These are phyloP conservation scores for Chaetothyriales sp. DNA, from an alignment of 2,329 filamentous ascomycete genomes.

Conservation along the genomic window DNA sequence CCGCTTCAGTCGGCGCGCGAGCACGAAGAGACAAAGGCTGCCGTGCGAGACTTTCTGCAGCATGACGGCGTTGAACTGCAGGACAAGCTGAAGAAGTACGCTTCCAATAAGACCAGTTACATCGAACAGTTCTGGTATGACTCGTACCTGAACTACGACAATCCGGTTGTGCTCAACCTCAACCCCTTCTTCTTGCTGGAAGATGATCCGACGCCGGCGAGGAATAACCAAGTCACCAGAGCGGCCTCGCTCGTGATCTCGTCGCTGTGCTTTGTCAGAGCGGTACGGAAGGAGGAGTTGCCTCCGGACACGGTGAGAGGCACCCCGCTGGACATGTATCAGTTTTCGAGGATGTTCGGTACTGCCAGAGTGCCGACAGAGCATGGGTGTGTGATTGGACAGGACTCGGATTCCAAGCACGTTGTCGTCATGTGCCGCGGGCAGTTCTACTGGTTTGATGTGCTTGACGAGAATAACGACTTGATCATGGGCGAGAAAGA, in stretches of 20 bases:
- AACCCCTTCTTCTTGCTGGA: constrained; percentile 97
- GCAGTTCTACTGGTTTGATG: constrained; percentile 98
- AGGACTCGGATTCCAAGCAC: constrained; percentile 86
- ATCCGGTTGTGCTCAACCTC: constrained; percentile 89
- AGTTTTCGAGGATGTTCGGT: constrained; percentile 89
- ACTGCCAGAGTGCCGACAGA: constrained; percentile 90
- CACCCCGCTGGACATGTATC: constrained; percentile 89
- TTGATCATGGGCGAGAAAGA: constrained; percentile 96
- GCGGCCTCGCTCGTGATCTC: constrained; percentile 87
- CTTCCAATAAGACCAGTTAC: constrained; percentile 80
- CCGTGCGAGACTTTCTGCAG: constrained; percentile 70
- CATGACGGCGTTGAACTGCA: constrained; percentile 73
- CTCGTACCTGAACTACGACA: constrained; percentile 95
- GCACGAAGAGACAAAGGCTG: constrained; percentile 65
- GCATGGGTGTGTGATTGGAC: constrained; percentile 87
- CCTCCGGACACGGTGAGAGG: constrained; percentile 76
- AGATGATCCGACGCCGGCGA: constrained; percentile 89
- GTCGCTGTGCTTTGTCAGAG: constrained; percentile 79
- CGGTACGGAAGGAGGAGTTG: constrained; percentile 82
- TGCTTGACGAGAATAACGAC: constrained; percentile 85
- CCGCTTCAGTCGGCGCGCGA: constrained; percentile 72
- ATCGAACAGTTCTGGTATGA: constrained; percentile 99
- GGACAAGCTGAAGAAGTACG: constrained; percentile 80
- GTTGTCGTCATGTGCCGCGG: constrained; percentile 86
- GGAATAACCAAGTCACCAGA: constrained; percentile 91